Evolutionary conservation across 345 rosid species (phyloP), one percentile per base, ranked within the genome.

Genomic region (Gossypium thurberi): DNA sequence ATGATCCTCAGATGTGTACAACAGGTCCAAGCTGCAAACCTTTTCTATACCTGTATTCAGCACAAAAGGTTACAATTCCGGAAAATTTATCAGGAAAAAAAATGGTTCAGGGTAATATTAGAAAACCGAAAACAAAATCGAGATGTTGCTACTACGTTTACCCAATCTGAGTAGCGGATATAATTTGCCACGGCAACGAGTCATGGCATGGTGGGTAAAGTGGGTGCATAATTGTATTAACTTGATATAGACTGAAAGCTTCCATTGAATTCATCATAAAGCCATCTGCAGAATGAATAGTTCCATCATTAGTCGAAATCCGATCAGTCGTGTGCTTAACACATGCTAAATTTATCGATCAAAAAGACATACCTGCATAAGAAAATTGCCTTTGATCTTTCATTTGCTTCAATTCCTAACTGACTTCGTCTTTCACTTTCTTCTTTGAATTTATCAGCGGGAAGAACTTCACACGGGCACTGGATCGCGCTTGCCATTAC

Each of bases 391-490:
- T 9, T 46, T 65, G 53, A 70, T 82, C 74, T 81, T 65, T 62
- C 77, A 64, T 70, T 77, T 52, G 62, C 77, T 78, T 86, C 82
- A 8, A 61, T 50, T 79, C 77, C 90, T 57, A 78, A 73, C 67
- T 55, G 88, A 68, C 69, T 80, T 42, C 44, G 77, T 70, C 81
- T 85, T 79, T 81, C 86, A 75, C 18, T 74, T 79, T 82, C 81
- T 78, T 82, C 90, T 76, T 78, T 84, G 58, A 80, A 90, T 66
- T 82, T 90, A 75, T 77, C 62, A 14, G 85, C 72, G 60, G 86
- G 84, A 15, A 88, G 87, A 70, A 90, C 89, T 69, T 84, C 77
- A 71, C 95, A 90, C 1, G 83, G 87, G 68, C 92, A 87, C 78
- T 79, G 83, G 74, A 90, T 86, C 74, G 77, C 78, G 77, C 82